These are phyloP conservation scores for Solidago caesia DNA, from an alignment of 129 eudicot genomes.

Conservation along the genomic window DNA sequence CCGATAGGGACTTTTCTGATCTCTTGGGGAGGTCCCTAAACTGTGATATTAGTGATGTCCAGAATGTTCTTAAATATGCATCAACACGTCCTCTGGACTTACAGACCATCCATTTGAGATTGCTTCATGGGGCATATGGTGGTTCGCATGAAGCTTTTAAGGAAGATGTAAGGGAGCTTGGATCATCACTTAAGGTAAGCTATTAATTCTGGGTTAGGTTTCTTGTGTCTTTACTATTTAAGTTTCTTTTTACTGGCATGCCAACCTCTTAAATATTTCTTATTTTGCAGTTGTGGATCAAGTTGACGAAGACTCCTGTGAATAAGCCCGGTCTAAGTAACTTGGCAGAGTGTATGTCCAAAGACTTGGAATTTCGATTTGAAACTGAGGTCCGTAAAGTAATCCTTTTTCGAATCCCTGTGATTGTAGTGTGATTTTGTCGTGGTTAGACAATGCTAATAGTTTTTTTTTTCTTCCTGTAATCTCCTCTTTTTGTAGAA, in stretches of 20 bases:
- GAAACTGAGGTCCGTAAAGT: conserved; percentile 43
- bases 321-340: conserved; percentile 31
- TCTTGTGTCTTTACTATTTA: not conserved
- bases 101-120: conserved; percentile 45
- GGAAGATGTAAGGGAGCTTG: conserved; percentile 56
- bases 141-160: conserved; percentile 60
- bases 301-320: conserved; percentile 21
- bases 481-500: not conserved
- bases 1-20: conserved; percentile 26
- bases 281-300: conserved; percentile 50
- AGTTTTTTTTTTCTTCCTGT: too few relatives aligned
- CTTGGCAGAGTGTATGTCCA: conserved; percentile 36
- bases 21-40: conserved; percentile 35
- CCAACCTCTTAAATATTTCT: conserved; percentile 13
- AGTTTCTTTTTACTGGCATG: not conserved
- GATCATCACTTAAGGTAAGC: conserved; percentile 12
- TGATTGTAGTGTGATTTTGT: not conserved
- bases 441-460: not conserved
- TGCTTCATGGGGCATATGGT: conserved; percentile 52
- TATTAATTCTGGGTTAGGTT: not conserved
- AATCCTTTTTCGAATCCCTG: not conserved
- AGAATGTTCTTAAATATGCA: conserved; percentile 31
- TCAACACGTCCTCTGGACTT: conserved; percentile 56
- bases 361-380: conserved; percentile 33
- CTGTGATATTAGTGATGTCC: conserved; percentile 25